Evolutionary conservation across 805 yeast genomes (phyloP), one percentile per base, ranked within the genome.

Genomic region (Wickerhamomyces ciferrii): DNA sequence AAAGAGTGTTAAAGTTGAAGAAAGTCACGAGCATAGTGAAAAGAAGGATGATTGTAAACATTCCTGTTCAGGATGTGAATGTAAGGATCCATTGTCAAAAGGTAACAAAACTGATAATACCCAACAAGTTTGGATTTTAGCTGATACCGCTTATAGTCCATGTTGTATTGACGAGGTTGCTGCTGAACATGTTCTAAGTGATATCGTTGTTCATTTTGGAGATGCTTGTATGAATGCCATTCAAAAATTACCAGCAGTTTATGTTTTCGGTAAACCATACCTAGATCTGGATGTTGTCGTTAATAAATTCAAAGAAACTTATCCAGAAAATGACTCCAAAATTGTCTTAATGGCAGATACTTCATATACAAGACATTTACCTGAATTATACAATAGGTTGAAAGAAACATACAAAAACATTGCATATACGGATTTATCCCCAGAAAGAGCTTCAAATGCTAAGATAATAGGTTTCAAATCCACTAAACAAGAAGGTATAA

Each of bases 111-210:
- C 43, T 34, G 47, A 42, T 10, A 23, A 43, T 7, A 36, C 45
- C 9, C 70, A 72, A 53, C 68, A 75, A 43, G 74, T 85, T 11
- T 92, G 92, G 87, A 78, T 92, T 17, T 68, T 94, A 34, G 99
- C 98, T 0, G 99, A 94, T 60, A 92, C 99, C 0, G 89, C 97
- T 0, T 94, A 94, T 59, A 87, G 96, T 25, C 74, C 96, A 1
- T 94, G 99, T 65, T 94, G 99, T 67, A 84, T 92, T 11, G 99
- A 94, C 63, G 97, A 91, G 59, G 95, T 92, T 24, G 98, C 99
- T 0, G 96, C 97, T 1, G 91, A 87, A 59, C 99, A 94, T 63
- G 95, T 92, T 15, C 61, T 70, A 7, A 90, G 94, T 7, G 96
- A 92, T 52, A 66, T 86, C 5, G 88, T 94, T 25, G 81, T 91